Evolutionary conservation across 2,329 filamentous ascomycete species (phyloP).

Genomic region (Aspergillus transmontanensis): DNA sequence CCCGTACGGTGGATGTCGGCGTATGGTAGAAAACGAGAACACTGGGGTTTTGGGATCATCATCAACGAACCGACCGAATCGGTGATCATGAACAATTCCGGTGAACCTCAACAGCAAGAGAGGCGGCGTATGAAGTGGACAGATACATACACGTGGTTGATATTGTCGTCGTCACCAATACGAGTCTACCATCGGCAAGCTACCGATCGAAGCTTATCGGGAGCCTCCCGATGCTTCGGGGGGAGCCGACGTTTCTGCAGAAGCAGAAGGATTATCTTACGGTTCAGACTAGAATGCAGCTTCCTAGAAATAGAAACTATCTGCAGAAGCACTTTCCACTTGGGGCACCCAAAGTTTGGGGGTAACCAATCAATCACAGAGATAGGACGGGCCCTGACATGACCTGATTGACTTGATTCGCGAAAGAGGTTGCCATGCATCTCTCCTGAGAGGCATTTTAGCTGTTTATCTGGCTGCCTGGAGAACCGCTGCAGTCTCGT

Average conservation of each 20-base stretch:
- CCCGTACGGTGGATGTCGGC: too few relatives aligned
- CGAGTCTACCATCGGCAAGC: neutral
- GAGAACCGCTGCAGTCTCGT: fast-evolving
- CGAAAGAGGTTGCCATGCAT: neutral
- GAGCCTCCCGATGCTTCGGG: neutral
- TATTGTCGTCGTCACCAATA: neutral
- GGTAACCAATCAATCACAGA: neutral
- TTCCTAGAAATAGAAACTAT: neutral
- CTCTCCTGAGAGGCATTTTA: neutral
- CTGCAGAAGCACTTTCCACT: neutral
- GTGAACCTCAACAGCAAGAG: neutral
- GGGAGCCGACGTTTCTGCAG: neutral
- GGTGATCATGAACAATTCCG: too few relatives aligned
- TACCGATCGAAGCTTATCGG: neutral
- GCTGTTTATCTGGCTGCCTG: too few relatives aligned
- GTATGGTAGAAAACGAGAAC: too few relatives aligned
- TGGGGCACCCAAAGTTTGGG: too few relatives aligned
- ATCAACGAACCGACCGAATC: too few relatives aligned
- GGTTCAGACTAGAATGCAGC: neutral
- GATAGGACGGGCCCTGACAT: neutral
- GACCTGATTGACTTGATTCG: neutral
- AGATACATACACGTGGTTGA: neutral
- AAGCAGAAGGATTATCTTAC: neutral
- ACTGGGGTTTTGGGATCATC: too few relatives aligned
- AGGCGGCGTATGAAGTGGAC: neutral